Evolutionary conservation across 306 rosid species (phyloP).

Genomic region (Cicer cuneatum): DNA sequence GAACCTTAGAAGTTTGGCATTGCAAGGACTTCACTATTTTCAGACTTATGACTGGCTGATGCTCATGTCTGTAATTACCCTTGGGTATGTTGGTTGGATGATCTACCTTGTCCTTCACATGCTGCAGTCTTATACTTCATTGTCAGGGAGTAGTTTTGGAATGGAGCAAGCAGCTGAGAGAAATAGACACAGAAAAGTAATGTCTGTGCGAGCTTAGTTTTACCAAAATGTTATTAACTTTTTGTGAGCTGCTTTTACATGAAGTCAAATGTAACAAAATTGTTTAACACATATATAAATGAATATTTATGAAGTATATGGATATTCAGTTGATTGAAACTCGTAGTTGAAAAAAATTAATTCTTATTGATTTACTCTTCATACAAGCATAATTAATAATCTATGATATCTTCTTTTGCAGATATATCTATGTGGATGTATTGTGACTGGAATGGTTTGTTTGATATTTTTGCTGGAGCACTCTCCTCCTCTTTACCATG

Average conservation of each 20-base stretch:
- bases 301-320: slow-evolving; percentile 18
- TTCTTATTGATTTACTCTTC: slow-evolving; percentile 7
- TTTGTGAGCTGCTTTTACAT: slow-evolving; percentile 31
- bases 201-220: slow-evolving; percentile 54
- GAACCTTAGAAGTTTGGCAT: slow-evolving; percentile 76
- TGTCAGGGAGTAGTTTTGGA: slow-evolving; percentile 57
- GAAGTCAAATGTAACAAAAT: slow-evolving; percentile 26
- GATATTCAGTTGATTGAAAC: slow-evolving; percentile 33
- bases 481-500: slow-evolving; percentile 92
- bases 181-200: slow-evolving; percentile 70
- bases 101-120: slow-evolving; percentile 77
- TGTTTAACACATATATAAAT: slow-evolving; percentile 5
- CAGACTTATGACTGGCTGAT: slow-evolving; percentile 94
- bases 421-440: slow-evolving; percentile 72
- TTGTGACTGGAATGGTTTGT: slow-evolving; percentile 62
- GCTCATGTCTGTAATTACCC: slow-evolving; percentile 85
- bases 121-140: slow-evolving; percentile 84
- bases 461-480: slow-evolving; percentile 68
- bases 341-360: slow-evolving; percentile 27
- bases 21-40: slow-evolving; percentile 88
- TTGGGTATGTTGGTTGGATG: slow-evolving; percentile 95
- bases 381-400: slow-evolving; percentile 16
- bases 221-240: slow-evolving; percentile 41
- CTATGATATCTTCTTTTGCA: slow-evolving; percentile 49
- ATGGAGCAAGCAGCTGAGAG: slow-evolving; percentile 57